phyloP scores from a whole-genome alignment of 2,329 filamentous ascomycete genomes.

The Fusarium sp. region DNA sequence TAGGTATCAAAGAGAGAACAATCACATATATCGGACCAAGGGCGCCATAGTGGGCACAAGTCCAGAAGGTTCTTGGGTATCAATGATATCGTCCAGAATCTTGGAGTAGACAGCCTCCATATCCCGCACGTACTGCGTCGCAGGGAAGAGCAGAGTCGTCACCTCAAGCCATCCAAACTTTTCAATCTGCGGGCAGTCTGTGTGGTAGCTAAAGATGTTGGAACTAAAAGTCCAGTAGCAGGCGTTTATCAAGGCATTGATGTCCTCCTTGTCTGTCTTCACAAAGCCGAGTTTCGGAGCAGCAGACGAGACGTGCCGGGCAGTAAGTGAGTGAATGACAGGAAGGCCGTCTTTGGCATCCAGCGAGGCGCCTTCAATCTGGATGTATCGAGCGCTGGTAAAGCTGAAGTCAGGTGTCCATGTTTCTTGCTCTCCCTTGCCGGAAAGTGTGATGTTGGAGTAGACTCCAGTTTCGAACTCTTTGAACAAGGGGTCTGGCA shows the following conservation, averaged over 20 bases:
- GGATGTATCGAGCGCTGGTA: slow-evolving; percentile 59
- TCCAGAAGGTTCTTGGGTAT: slow-evolving; percentile 61
- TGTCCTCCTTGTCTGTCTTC: slow-evolving; percentile 58
- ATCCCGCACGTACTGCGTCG: slow-evolving; percentile 63
- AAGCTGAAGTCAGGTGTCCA: slow-evolving; percentile 61
- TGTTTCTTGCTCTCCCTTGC: slow-evolving; percentile 51
- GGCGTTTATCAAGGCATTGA: slow-evolving; percentile 59
- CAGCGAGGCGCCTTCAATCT: slow-evolving; percentile 56
- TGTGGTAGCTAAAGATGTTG: slow-evolving; percentile 64
- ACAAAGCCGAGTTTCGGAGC: slow-evolving; percentile 55
- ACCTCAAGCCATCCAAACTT: slow-evolving; percentile 67
- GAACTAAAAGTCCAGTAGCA: slow-evolving; percentile 62
- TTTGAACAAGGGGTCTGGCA: slow-evolving; percentile 59
- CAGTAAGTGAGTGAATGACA: slow-evolving; percentile 53
- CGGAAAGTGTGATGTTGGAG: slow-evolving; percentile 55
- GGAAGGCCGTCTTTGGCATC: slow-evolving; percentile 48
- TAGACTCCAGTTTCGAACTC: slow-evolving; percentile 54
- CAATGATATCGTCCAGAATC: slow-evolving; percentile 63
- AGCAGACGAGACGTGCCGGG: slow-evolving; percentile 58
- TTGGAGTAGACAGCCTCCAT: slow-evolving; percentile 64
- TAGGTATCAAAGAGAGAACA: not conserved
- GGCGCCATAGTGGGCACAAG: slow-evolving; percentile 65
- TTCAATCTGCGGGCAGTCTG: slow-evolving; percentile 63
- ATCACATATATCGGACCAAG: slow-evolving; percentile 60
- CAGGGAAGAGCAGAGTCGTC: slow-evolving; percentile 61